Evolutionary conservation across 805 yeast species (phyloP).

Genomic region (Kluyveromyces dobzhanskii): DNA sequence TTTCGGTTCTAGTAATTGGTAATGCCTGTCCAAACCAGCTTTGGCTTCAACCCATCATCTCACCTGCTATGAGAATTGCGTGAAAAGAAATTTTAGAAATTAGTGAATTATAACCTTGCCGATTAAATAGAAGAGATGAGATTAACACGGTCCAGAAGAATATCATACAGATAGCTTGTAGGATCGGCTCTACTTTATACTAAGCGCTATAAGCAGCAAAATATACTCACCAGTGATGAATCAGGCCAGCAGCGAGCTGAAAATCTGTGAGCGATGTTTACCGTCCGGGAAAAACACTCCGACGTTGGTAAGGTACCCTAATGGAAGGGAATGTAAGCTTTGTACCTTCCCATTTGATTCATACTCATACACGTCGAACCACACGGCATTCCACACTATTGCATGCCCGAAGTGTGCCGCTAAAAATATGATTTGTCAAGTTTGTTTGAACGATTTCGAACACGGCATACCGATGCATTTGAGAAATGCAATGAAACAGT

Average conservation of each 20-base stretch:
- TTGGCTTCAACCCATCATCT: too few species aligned
- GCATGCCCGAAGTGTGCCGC: slow-evolving; percentile 77
- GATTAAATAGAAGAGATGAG: too few species aligned
- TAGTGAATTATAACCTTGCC: too few species aligned
- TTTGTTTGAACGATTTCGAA: slow-evolving; percentile 74
- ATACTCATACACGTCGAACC: not conserved
- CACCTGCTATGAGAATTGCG: too few species aligned
- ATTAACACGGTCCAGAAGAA: too few species aligned
- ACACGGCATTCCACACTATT: slow-evolving; percentile 62
- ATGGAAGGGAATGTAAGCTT: slow-evolving; percentile 76
- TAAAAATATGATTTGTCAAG: slow-evolving; percentile 77
- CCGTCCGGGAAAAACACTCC: slow-evolving; percentile 36
- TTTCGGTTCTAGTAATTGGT: too few species aligned
- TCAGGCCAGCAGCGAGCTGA: not conserved
- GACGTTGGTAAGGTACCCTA: slow-evolving; percentile 57
- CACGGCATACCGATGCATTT: slow-evolving; percentile 73
- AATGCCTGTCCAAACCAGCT: too few species aligned
- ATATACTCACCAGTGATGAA: too few species aligned
- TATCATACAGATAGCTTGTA: too few species aligned
- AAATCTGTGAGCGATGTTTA: slow-evolving; percentile 61
- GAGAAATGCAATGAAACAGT: slow-evolving; percentile 65
- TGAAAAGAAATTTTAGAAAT: too few species aligned
- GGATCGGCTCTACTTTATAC: too few species aligned
- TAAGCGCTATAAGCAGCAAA: too few species aligned
- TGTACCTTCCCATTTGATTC: slow-evolving; percentile 68